These are phyloP conservation scores for Alloteropsis angusta DNA, from an alignment of 202 grass and related monocot genomes.

Conservation along the genomic window DNA sequence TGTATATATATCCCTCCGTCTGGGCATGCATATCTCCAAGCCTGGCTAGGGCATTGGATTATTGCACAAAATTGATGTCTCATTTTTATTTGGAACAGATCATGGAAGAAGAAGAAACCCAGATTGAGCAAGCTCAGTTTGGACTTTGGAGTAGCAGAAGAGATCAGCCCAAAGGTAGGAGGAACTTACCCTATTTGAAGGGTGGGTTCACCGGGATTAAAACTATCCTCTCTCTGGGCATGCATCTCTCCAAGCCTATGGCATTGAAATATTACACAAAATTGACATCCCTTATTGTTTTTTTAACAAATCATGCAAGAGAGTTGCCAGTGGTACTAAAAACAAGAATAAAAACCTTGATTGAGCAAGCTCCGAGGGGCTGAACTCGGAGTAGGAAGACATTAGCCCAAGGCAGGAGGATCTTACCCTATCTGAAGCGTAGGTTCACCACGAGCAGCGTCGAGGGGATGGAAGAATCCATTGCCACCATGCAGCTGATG, in stretches of 20 bases:
- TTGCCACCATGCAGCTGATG: conserved; percentile 37
- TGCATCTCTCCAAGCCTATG: neutral
- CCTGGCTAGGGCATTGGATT: neutral
- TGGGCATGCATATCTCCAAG: neutral
- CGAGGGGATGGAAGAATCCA: conserved; percentile 70
- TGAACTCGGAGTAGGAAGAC: neutral
- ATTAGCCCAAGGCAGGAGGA: neutral
- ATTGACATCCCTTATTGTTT: neutral
- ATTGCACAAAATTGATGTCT: neutral
- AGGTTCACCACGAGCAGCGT: conserved; percentile 35
- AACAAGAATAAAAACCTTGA: no score
- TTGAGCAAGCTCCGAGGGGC: no score
- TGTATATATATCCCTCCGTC: neutral
- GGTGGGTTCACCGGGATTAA: conserved; percentile 27
- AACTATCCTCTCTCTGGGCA: neutral
- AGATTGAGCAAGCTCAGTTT: no score
- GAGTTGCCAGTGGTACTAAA: no score
- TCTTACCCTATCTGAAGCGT: conserved; percentile 44
- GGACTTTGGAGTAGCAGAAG: neutral
- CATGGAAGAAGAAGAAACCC: no score
- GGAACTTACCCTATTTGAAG: conserved; percentile 41
- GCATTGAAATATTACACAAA: neutral
- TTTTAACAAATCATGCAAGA: no score
- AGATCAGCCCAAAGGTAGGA: neutral
- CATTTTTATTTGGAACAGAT: neutral